Evolutionary conservation across 345 rosid genomes (phyloP), one percentile per base, ranked within the genome.

Genomic region (Nasturtium officinale): DNA sequence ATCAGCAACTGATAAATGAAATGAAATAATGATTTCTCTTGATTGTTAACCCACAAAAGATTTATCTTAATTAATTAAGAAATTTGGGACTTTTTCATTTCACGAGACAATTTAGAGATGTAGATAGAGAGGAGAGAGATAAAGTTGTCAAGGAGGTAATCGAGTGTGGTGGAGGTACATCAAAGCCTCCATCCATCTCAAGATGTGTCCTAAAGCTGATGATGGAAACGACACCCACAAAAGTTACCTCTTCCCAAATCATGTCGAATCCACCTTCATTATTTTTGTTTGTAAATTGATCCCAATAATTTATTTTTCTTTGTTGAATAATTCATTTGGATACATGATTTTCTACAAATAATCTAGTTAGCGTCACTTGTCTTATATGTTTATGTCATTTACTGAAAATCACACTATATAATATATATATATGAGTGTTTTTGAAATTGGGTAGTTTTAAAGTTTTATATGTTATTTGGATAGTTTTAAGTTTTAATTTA

Each of bases 141-240:
- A 46, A 25, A 57, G 11, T 13, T 58, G 76, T 77, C 76, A 77
- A 77, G 72, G 40, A 65, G 16, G 63, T 15, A 77, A 70, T 77
- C 26, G 67, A 77, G 76, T 77, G 72, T 53, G 80, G 80, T 77
- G 80, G 79, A 65, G 72, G 72, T 77, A 77, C 80, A 77, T 71
- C 80, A 71, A 65, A 77, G 72, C 63, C 57, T 65, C 68, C 80
- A 52, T 58, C 80, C 80, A 77, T 77, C 72, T 65, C 73, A 77
- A 77, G 76, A 65, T 77, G 80, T 77, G 72, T 71, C 80, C 73
- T 71, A 71, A 71, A 77, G 80, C 80, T 77, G 76, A 64, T 71
- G 76, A 71, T 77, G 72, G 76, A 71, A 57, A 77, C 72, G 72
- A 77, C 80, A 70, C 76, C 71, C 61, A 77, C 9, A 77, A 63